Percentiles rank a stretch among this genome's conserved stretches.
Conservation (phyloP, 768 basidiomycete genomes). For the Hysterangium stoloniferum region DNA sequence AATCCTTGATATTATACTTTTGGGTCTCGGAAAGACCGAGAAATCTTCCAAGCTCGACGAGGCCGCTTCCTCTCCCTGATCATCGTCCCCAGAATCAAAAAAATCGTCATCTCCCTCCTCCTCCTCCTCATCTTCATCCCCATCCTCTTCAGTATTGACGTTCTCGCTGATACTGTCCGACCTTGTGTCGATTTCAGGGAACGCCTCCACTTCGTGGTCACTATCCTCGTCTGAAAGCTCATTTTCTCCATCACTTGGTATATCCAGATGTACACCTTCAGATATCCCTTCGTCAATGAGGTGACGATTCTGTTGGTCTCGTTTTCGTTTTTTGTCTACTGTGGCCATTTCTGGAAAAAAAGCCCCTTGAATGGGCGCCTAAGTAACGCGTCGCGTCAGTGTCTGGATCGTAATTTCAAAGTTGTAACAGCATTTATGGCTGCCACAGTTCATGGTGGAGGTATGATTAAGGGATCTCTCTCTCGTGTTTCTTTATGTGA, state of each 20-base stretch:
- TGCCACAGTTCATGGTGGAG: conserved; percentile 58
- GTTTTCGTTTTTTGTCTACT: conserved; percentile 51
- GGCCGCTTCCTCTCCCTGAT: conserved; percentile 18
- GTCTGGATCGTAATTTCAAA: too few species aligned
- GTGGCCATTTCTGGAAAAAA: conserved; percentile 7
- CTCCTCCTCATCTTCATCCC: conserved; percentile 28
- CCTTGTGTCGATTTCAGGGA: conserved; percentile 50
- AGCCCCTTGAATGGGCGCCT: conserved; percentile 4
- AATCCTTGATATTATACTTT: conserved; percentile 66
- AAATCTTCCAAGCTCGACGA: conserved; percentile 41
- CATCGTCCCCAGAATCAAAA: too few species aligned
- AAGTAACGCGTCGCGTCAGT: conserved; percentile 4
- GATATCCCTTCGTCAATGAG: conserved; percentile 26
- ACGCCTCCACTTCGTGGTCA: conserved; percentile 59
- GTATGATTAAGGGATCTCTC: conserved; percentile 32
- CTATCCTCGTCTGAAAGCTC: conserved; percentile 26
- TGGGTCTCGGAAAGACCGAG: conserved; percentile 48
- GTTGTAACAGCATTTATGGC: conserved; percentile 28
- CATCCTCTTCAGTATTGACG: conserved; percentile 30
- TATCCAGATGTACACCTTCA: conserved; percentile 48
- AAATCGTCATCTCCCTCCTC: conserved; percentile 24
- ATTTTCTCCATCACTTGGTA: conserved; percentile 63
- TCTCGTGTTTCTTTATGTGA: neutral
- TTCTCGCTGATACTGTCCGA: conserved; percentile 28
- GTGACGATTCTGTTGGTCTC: conserved; percentile 31